Percentiles rank a stretch among this genome's conserved stretches.
phyloP scores from a whole-genome alignment of 176 grass and related monocot species.

The Ampelocalamus luodianensis region DNA sequence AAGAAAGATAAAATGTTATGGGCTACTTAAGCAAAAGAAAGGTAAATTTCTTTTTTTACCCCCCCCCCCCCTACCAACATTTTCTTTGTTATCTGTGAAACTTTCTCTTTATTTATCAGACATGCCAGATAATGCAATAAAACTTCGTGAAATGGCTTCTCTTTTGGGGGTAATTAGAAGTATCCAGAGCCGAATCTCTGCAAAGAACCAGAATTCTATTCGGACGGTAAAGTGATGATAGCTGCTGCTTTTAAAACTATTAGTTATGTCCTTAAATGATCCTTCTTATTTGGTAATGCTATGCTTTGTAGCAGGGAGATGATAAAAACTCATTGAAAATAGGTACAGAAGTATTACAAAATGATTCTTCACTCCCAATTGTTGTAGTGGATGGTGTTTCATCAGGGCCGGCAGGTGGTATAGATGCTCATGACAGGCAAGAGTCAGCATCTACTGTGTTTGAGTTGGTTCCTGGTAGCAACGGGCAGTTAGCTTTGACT shows the following conservation, averaged over 20 bases:
- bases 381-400: conserved; percentile 54
- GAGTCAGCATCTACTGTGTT: conserved; percentile 39
- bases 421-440: conserved; percentile 48
- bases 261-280: conserved; percentile 21
- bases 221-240: conserved; percentile 55
- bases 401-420: conserved; percentile 43
- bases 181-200: conserved; percentile 64
- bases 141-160: conserved; percentile 89
- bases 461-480: conserved; percentile 54
- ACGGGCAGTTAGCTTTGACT: conserved; percentile 51
- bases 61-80: background rate
- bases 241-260: background rate
- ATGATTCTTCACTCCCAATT: conserved; percentile 56
- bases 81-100: conserved; percentile 45
- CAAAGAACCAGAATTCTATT: conserved; percentile 66
- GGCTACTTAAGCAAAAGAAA: conserved; percentile 59
- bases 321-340: conserved; percentile 56
- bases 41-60: conserved; percentile 49
- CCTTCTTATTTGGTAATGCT: conserved; percentile 36
- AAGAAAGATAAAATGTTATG: conserved; percentile 84
- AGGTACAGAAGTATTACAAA: conserved; percentile 53
- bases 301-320: conserved; percentile 65
- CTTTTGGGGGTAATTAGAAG: conserved; percentile 84
- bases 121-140: conserved; percentile 55
- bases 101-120: conserved; percentile 42